Conservation (phyloP, 768 basidiomycete genomes). For the Hirschioporus abietinus region DNA sequence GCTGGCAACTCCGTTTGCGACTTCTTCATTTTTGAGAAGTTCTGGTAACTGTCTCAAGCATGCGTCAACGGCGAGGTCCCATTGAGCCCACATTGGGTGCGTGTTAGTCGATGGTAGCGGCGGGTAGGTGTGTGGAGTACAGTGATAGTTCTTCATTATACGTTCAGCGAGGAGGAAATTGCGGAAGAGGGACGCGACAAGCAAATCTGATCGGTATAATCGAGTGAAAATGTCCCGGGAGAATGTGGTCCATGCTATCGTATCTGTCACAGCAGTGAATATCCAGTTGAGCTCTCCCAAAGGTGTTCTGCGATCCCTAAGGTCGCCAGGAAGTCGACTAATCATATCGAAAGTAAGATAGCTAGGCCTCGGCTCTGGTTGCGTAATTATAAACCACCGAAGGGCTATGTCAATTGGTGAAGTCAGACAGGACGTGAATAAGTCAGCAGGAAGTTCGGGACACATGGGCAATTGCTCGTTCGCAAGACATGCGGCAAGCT, state of each 20-base stretch:
- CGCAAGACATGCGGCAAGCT: constrained; percentile 90
- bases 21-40: constrained; percentile 36
- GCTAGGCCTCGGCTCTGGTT: constrained; percentile 60
- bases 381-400: constrained; percentile 88
- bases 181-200: constrained; percentile 93
- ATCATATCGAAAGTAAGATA: constrained; percentile 86
- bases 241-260: constrained; percentile 98
- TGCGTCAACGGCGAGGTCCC: constrained; percentile 96
- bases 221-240: constrained; percentile 90
- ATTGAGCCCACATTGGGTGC: constrained; percentile 92
- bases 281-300: constrained; percentile 99
- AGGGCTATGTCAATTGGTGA: constrained; percentile 98
- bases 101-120: constrained; percentile 94
- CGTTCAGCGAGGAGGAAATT: constrained; percentile 97
- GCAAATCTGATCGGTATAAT: constrained; percentile 89
- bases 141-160: constrained; percentile 97
- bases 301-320: constrained; percentile 94
- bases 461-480: constrained; percentile 91
- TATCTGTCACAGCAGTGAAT: constrained; percentile 97
- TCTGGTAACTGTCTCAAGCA: constrained; percentile 92
- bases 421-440: constrained; percentile 96
- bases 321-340: constrained; percentile 90
- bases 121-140: constrained; percentile 92
- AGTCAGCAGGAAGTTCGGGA: constrained; percentile 94
- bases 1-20: constrained; percentile 7